Conservation (phyloP, 2,329 filamentous ascomycete genomes). For the Chlorencoelia australis region DNA sequence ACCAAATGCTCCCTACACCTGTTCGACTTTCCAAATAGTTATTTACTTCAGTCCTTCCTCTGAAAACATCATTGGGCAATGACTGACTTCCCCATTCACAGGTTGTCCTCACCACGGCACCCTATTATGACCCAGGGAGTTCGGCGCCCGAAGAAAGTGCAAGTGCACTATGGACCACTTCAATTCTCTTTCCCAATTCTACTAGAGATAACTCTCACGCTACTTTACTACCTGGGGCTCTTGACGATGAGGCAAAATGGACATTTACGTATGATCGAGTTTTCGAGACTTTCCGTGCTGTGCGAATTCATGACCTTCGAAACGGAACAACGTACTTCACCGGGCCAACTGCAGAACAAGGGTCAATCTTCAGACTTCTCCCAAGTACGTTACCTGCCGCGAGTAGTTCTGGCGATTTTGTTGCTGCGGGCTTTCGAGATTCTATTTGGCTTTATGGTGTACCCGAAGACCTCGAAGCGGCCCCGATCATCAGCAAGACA, state of each 20-base stretch:
- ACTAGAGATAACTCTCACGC: constrained; percentile 71
- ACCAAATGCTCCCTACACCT: no score
- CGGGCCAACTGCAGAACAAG: constrained; percentile 48
- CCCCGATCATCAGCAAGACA: constrained; percentile 34
- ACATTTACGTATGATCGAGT: constrained; percentile 68
- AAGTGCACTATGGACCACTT: constrained; percentile 73
- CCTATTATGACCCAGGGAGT: constrained; percentile 66
- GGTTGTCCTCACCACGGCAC: constrained; percentile 61
- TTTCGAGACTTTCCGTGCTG: constrained; percentile 68
- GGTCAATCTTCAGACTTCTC: constrained; percentile 46
- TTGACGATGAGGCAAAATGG: constrained; percentile 58
- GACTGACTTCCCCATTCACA: no score
- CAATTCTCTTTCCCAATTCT: constrained; percentile 75
- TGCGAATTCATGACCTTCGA: constrained; percentile 62
- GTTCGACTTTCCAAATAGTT: no score
- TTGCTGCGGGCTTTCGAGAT: constrained; percentile 62
- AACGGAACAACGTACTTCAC: constrained; percentile 75
- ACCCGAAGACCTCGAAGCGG: constrained; percentile 59
- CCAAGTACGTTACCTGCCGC: constrained; percentile 62
- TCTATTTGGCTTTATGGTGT: constrained; percentile 74
- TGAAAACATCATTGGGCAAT: no score
- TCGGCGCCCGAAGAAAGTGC: constrained; percentile 56
- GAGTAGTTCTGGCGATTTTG: constrained; percentile 59
- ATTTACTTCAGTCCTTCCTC: no score
- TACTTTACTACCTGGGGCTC: constrained; percentile 42